Conservation (phyloP, 331 rosid genomes). For the Quercus tomentella region DNA sequence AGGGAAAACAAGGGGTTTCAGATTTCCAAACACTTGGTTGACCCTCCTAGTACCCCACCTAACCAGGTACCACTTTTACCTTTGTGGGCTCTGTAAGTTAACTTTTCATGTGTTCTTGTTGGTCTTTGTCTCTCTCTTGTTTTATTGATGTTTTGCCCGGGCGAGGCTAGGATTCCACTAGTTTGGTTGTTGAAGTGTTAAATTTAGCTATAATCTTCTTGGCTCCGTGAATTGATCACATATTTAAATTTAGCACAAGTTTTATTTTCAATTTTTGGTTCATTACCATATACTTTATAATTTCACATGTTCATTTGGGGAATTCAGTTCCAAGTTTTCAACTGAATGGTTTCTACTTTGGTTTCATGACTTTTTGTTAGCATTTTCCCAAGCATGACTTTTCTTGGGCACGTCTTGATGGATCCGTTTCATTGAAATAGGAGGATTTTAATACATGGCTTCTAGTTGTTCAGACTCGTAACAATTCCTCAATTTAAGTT, state of each 20-base stretch:
- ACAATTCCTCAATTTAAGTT: too few relatives aligned
- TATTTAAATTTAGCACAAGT: neutral
- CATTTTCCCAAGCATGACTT: neutral
- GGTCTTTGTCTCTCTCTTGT: neutral
- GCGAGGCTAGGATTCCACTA: too few relatives aligned
- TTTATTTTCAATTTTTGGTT: neutral
- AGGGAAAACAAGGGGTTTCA: conserved; percentile 17
- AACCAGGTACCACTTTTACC: conserved; percentile 32
- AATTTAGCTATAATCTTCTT: too few relatives aligned
- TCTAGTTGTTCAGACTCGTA: neutral
- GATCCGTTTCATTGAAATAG: neutral
- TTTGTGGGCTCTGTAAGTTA: neutral
- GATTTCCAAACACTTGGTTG: conserved; percentile 11
- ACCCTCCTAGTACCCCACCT: conserved; percentile 28
- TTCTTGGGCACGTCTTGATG: neutral
- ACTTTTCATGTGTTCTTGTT: neutral
- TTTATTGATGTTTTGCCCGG: neutral
- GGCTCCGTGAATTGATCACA: too few relatives aligned
- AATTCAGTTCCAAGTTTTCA: neutral
- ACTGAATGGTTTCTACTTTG: neutral
- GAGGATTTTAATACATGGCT: neutral
- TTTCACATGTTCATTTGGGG: conserved; percentile 1
- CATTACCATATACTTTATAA: neutral
- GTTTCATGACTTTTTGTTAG: neutral
- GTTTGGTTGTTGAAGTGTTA: too few relatives aligned